phyloP scores from a whole-genome alignment of 73 alveolate genomes.

The Paramecium sonneborni region DNA sequence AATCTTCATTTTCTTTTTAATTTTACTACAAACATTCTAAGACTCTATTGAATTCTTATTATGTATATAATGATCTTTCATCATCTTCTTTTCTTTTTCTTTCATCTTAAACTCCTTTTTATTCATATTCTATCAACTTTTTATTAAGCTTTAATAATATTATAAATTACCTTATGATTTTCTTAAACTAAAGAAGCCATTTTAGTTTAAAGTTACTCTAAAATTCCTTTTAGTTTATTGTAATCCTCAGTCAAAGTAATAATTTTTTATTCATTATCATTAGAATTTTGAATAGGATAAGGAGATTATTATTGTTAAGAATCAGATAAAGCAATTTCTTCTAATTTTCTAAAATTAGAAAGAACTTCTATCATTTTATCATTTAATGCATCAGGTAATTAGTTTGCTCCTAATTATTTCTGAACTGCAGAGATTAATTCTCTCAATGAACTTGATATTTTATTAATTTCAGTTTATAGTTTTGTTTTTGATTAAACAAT shows the following conservation, averaged over 20 bases:
- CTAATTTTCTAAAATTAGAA: neutral
- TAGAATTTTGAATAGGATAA: neutral
- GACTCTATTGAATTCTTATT: constrained; percentile 31
- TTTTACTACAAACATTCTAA: constrained; percentile 26
- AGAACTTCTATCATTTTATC: constrained; percentile 48
- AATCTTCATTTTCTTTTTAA: constrained; percentile 47
- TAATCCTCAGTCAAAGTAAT: constrained; percentile 40
- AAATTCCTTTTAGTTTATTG: constrained; percentile 3
- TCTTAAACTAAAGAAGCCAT: constrained; percentile 37
- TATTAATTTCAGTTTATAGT: neutral
- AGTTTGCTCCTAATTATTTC: neutral
- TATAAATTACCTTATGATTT: neutral
- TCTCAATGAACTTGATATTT: constrained; percentile 24
- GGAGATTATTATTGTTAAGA: neutral
- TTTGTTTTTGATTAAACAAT: neutral
- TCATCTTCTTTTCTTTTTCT: neutral
- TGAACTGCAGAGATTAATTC: constrained; percentile 15
- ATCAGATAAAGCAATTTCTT: neutral
- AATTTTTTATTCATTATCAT: constrained; percentile 26
- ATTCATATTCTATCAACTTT: constrained; percentile 24
- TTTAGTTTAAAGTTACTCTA: constrained; percentile 22
- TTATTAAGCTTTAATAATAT: neutral
- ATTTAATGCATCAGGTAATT: constrained; percentile 41
- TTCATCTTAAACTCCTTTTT: neutral
- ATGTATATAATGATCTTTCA: neutral